Percentiles rank a stretch among this genome's conserved stretches.
phyloP scores from a whole-genome alignment of 257 asterid species.

The Solanum gandarillasii region DNA sequence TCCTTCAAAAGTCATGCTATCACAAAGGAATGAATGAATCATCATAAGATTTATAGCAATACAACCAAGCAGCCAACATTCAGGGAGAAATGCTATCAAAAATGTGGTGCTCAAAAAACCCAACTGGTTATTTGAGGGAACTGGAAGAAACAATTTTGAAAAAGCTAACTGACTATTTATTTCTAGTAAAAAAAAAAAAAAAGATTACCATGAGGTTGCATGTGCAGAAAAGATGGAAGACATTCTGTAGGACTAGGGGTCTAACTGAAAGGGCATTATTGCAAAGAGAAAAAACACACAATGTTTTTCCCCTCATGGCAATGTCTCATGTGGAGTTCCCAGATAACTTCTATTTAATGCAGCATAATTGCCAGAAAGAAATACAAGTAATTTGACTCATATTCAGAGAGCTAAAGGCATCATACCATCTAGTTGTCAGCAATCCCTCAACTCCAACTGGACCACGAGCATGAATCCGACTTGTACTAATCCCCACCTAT shows the following conservation, averaged over 20 bases:
- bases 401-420: neutral
- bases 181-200: neutral
- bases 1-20: neutral
- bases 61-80: neutral
- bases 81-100: neutral
- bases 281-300: neutral
- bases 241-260: neutral
- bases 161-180: neutral
- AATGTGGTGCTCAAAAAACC: neutral
- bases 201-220: neutral
- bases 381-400: neutral
- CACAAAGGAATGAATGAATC: neutral
- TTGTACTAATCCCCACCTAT: slow-evolving; percentile 92
- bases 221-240: neutral
- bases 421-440: slow-evolving; percentile 85
- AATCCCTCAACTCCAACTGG: slow-evolving; percentile 97
- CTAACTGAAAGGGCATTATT: neutral
- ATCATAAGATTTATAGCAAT: neutral
- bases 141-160: neutral
- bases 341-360: neutral
- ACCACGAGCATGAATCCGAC: slow-evolving; percentile 97
- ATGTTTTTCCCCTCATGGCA: neutral
- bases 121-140: neutral
- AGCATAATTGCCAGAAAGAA: neutral
- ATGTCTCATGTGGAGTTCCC: neutral